These are phyloP conservation scores for Phanerochaete sordida DNA, from an alignment of 768 basidiomycete species.

Conservation along the genomic window DNA sequence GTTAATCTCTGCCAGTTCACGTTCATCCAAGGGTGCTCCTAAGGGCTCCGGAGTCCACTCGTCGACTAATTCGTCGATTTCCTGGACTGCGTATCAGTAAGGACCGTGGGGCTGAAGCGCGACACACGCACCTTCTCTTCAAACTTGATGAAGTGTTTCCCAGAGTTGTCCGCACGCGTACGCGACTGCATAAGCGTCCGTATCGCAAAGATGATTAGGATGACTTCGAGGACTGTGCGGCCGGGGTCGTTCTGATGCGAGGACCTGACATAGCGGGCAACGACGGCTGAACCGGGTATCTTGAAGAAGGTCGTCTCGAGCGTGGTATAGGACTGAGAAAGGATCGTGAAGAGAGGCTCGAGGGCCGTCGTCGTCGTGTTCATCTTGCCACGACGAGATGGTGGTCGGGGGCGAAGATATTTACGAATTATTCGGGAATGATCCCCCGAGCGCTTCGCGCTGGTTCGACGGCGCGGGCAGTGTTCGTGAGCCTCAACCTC, in stretches of 20 bases:
- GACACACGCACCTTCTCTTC: conserved; percentile 71
- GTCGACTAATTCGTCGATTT: conserved; percentile 94
- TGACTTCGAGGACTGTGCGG: conserved; percentile 83
- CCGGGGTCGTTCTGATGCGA: conserved; percentile 97
- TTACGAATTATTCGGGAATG: conserved; percentile 8
- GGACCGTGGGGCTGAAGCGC: background rate
- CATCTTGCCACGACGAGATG: conserved; percentile 27
- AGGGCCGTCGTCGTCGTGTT: conserved; percentile 33
- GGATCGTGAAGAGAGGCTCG: conserved; percentile 58
- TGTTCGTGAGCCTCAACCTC: conserved; percentile 17
- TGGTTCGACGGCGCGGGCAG: background rate
- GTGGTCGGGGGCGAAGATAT: conserved; percentile 4
- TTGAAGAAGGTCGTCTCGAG: conserved; percentile 67
- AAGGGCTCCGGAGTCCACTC: conserved; percentile 93
- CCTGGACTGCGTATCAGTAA: conserved; percentile 43
- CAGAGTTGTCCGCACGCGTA: conserved; percentile 79
- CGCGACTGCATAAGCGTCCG: conserved; percentile 87
- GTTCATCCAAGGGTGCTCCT: conserved; percentile 52
- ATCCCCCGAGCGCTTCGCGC: conserved; percentile 4
- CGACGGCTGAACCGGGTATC: conserved; percentile 77
- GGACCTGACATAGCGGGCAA: conserved; percentile 89
- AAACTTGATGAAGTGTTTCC: conserved; percentile 89
- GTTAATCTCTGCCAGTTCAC: conserved; percentile 66
- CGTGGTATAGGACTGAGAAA: conserved; percentile 57
- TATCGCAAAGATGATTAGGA: conserved; percentile 84